phyloP scores from a whole-genome alignment of 352 stramenopile species.

The Globisporangium mamillatum region DNA sequence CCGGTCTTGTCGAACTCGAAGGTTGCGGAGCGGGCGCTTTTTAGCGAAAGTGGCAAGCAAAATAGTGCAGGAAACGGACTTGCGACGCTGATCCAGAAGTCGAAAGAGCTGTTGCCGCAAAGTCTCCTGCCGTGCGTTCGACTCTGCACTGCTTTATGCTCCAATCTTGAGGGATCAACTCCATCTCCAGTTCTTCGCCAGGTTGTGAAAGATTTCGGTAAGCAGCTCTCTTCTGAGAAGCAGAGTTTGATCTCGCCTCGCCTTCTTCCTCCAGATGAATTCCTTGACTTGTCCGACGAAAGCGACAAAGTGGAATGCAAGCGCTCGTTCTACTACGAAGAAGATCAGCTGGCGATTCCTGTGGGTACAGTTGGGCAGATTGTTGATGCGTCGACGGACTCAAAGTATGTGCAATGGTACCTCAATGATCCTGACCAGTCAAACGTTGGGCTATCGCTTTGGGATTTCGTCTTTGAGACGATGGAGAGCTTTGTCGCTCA shows the following conservation, averaged over 20 bases:
- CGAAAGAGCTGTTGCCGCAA: constrained; percentile 32
- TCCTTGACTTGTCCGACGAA: constrained; percentile 28
- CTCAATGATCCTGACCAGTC: constrained; percentile 10
- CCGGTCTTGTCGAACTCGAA: constrained; percentile 39
- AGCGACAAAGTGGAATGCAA: constrained; percentile 32
- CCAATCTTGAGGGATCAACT: constrained; percentile 25
- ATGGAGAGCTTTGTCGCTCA: constrained; percentile 39
- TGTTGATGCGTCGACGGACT: constrained; percentile 21
- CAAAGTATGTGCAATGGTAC: constrained; percentile 45
- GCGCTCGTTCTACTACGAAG: constrained; percentile 55
- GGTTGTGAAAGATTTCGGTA: constrained; percentile 49
- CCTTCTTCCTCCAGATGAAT: constrained; percentile 45
- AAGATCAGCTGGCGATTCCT: constrained; percentile 40
- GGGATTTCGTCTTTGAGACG: constrained; percentile 44
- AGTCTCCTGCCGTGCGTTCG: constrained; percentile 44
- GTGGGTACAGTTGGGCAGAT: constrained; percentile 36
- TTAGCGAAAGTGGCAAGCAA: neutral
- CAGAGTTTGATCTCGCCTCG: constrained; percentile 1
- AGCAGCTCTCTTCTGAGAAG: constrained; percentile 19
- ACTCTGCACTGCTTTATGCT: constrained; percentile 50
- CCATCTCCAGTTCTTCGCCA: constrained; percentile 38
- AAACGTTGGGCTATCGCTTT: constrained; percentile 24
- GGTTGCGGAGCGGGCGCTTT: constrained; percentile 37
- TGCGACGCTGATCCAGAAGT: constrained; percentile 30
- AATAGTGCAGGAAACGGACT: constrained; percentile 8